These are phyloP conservation scores for Monilinia laxa DNA, from an alignment of 2,329 filamentous ascomycete species.

Conservation along the genomic window DNA sequence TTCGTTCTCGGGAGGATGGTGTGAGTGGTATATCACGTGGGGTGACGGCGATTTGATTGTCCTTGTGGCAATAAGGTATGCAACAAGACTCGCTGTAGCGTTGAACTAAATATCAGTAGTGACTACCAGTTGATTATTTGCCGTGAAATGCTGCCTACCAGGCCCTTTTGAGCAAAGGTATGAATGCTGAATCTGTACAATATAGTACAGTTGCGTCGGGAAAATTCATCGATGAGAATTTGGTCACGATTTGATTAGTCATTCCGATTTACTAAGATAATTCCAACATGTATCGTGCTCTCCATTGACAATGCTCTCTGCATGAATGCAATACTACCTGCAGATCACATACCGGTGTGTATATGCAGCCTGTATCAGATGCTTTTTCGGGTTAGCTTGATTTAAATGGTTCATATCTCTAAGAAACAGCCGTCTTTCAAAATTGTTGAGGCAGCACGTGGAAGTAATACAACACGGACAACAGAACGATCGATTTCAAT, in stretches of 20 bases:
- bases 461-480: background rate
- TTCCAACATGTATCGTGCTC: background rate
- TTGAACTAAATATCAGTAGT: background rate
- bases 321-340: background rate
- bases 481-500: background rate
- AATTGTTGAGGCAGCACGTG: background rate
- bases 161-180: too few species aligned
- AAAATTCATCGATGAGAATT: background rate
- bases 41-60: background rate
- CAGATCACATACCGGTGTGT: too few species aligned
- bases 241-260: slow-evolving; percentile 2
- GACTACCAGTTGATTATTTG: background rate
- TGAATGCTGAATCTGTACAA: background rate
- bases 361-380: background rate
- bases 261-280: background rate
- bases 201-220: background rate
- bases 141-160: accelerated
- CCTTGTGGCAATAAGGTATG: background rate
- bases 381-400: too few species aligned
- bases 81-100: background rate
- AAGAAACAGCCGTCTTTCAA: background rate
- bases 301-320: background rate
- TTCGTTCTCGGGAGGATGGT: background rate
- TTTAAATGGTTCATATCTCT: background rate
- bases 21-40: background rate